phyloP scores from a whole-genome alignment of 2,329 filamentous ascomycete species.

The Aulographum hederae region DNA sequence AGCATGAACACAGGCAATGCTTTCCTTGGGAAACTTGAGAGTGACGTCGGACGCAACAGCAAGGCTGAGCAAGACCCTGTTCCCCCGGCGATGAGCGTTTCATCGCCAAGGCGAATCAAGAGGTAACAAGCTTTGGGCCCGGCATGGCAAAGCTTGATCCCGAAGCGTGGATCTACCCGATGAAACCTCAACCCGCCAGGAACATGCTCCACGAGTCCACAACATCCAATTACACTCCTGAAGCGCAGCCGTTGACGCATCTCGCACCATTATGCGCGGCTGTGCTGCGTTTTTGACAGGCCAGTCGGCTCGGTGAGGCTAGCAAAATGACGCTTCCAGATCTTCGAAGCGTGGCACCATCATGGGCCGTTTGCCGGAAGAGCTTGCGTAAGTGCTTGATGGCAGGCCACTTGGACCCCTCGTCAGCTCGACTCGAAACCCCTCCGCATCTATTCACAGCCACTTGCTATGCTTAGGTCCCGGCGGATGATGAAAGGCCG shows the following conservation, averaged over 20 bases:
- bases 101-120: background rate
- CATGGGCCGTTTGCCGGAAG: background rate
- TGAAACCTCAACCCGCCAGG: no score
- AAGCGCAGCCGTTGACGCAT: background rate
- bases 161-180: no score
- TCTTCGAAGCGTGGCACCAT: background rate
- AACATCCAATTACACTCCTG: no score
- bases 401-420: no score
- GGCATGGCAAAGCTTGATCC: background rate
- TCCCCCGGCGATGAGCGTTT: background rate
- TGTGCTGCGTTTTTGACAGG: background rate
- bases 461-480: no score
- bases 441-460: no score
- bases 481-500: no score
- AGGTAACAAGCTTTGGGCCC: background rate
- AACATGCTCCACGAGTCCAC: no score
- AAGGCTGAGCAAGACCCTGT: background rate
- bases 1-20: no score
- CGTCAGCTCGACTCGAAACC: background rate
- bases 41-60: background rate
- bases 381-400: background rate
- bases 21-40: background rate
- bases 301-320: background rate
- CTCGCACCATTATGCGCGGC: background rate
- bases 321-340: background rate